Base-by-base conservation (phyloP, 2,329 filamentous ascomycete species). In the Colletotrichum caudatum region DNA sequence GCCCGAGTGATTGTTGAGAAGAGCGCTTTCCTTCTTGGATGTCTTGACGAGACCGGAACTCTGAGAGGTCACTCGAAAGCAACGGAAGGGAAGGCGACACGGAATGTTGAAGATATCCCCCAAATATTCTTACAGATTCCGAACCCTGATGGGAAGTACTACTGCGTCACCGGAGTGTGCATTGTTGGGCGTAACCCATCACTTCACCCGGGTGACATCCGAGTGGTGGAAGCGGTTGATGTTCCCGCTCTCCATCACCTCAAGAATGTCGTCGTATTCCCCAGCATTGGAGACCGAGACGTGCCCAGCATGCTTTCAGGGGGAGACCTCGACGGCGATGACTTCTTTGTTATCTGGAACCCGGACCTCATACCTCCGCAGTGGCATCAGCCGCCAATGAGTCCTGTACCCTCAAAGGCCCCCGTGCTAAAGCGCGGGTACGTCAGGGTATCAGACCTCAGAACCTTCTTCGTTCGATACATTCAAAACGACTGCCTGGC, bases 271-370 rank as follows among this genome's bases (percentile, higher is more conserved):
- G 91, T 98, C 1, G 94, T 98, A 0, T 92, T 99, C 60, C 94
- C 96, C 0, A 90, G 93, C 46, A 91, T 85, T 0, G 95, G 95
- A 0, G 94, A 98, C 77, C 87, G 92, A 20, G 94, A 97, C 74
- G 83, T 99, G 29, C 90, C 95, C 0, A 94, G 93, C 77, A 98
- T 98, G 95, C 94, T 96, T 74, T 97, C 96, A 5, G 96, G 96
- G 2, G 96, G 96, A 0, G 96, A 99, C 78, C 87, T 99, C 0
- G 96, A 99, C 78, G 96, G 96, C 0, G 96, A 99, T 76, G 96
- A 99, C 78, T 99, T 94, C 78, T 91, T 98, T 66, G 90, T 98
- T 6, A 92, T 98, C 57, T 99, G 96, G 95, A 95, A 99, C 75
- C 79, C 86, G 29, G 87, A 89, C 18, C 83, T 99, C 8, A 84